These are phyloP conservation scores for Penicillium coprophilum DNA, from an alignment of 495 filamentous ascomycete species.

Conservation along the genomic window DNA sequence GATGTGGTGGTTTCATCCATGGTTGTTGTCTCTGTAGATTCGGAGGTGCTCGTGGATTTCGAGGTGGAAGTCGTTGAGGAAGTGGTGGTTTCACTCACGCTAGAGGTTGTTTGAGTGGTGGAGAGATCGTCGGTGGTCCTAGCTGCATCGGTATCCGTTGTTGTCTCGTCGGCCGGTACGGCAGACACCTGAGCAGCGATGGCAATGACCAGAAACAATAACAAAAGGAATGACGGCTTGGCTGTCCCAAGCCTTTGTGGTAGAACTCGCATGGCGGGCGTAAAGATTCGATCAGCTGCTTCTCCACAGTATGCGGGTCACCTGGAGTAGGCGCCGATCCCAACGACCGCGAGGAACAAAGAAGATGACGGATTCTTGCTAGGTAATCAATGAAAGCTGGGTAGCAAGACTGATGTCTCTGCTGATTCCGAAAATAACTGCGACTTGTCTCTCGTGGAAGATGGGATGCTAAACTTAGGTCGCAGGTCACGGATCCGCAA, in stretches of 20 bases:
- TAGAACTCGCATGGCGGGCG: slow-evolving; percentile 23
- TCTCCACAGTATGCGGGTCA: slow-evolving; percentile 33
- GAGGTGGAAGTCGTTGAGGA: slow-evolving; percentile 20
- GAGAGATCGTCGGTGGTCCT: slow-evolving; percentile 34
- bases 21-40: slow-evolving; percentile 24
- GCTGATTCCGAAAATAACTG: slow-evolving; percentile 7
- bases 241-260: slow-evolving; percentile 26
- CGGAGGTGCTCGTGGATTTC: slow-evolving; percentile 19
- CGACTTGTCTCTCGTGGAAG: not conserved
- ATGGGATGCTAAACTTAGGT: slow-evolving; percentile 1
- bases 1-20: slow-evolving; percentile 30
- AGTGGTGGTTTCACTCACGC: slow-evolving; percentile 19
- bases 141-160: slow-evolving; percentile 21
- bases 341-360: slow-evolving; percentile 11
- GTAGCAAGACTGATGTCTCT: not conserved
- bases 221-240: slow-evolving; percentile 25
- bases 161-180: slow-evolving; percentile 19
- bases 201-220: slow-evolving; percentile 27
- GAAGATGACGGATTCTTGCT: not conserved
- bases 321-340: slow-evolving; percentile 22
- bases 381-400: not conserved
- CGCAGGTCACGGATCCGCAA: slow-evolving; percentile 3
- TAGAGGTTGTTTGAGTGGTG: slow-evolving; percentile 26
- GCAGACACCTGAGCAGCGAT: slow-evolving; percentile 28
- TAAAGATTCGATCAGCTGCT: slow-evolving; percentile 24